These are phyloP conservation scores for Spizellomyces sp. DNA, from an alignment of 192 early-diverging fungal species.

Conservation along the genomic window DNA sequence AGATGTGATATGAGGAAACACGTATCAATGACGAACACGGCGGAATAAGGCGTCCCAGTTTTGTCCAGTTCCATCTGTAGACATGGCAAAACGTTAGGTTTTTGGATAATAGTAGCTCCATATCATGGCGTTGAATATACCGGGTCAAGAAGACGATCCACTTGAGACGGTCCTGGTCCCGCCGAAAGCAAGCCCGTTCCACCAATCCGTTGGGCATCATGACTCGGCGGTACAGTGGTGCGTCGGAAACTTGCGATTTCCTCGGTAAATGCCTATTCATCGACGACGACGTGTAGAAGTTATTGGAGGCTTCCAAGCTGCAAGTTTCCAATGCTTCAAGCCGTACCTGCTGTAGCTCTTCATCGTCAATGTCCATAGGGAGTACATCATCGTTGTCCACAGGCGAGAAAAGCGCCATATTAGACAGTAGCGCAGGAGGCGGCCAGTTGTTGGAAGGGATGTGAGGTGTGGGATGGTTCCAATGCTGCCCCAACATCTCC, in stretches of 20 bases:
- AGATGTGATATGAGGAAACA: constrained; percentile 29
- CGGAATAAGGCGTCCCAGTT: background rate
- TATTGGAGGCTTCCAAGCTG: background rate
- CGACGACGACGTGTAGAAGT: background rate
- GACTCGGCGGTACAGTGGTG: background rate
- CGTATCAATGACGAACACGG: constrained; percentile 28
- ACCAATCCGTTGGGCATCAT: background rate
- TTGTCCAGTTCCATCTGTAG: background rate
- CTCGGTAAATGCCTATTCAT: background rate
- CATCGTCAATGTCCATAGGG: constrained; percentile 9
- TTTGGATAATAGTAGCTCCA: background rate
- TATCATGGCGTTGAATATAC: background rate
- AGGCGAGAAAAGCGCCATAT: too few species aligned
- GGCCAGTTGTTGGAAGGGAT: too few species aligned
- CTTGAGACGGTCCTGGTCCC: background rate
- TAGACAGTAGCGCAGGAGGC: too few species aligned
- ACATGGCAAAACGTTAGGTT: background rate
- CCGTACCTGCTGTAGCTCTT: background rate
- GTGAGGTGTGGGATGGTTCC: too few species aligned
- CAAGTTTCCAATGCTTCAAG: background rate
- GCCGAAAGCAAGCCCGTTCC: background rate
- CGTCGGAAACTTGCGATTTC: constrained; percentile 3
- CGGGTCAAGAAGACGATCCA: background rate
- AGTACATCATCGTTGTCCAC: background rate
- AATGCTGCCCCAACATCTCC: too few species aligned